phyloP scores from a whole-genome alignment of 2,329 filamentous ascomycete species.

The Teratosphaeria epicoccoides region DNA sequence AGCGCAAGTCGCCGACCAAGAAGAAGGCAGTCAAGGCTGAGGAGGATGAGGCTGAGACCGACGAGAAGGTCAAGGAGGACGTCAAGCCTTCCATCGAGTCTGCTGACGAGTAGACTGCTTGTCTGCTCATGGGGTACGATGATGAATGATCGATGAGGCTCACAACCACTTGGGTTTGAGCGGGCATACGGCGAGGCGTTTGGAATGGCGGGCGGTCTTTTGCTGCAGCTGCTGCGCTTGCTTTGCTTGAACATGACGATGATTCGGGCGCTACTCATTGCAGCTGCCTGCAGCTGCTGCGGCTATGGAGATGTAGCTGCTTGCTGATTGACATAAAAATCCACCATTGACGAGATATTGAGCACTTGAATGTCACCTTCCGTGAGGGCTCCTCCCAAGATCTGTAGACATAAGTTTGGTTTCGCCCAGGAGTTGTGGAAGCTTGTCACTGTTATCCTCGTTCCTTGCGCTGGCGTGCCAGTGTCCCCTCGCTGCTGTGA shows the following conservation, averaged over 20 bases:
- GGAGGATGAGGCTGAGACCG: conserved; percentile 1
- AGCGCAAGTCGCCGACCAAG: conserved; percentile 16
- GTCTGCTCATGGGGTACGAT: not conserved
- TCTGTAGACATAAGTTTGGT: no score
- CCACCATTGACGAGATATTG: no score
- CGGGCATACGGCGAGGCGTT: not conserved
- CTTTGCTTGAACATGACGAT: not conserved
- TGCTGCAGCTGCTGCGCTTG: not conserved
- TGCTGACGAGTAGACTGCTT: not conserved
- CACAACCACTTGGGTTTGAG: not conserved
- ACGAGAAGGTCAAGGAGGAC: not conserved
- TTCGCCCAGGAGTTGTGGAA: no score
- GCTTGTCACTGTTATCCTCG: no score
- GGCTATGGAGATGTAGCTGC: no score
- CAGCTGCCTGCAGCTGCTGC: not conserved
- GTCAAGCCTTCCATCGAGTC: not conserved
- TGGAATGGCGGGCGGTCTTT: not conserved
- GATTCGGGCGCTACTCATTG: not conserved
- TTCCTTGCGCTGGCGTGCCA: no score
- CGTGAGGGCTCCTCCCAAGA: no score
- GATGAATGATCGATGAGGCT: not conserved
- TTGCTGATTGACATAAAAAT: no score
- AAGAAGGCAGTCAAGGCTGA: conserved; percentile 6
- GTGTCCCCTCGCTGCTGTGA: no score
- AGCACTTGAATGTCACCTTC: no score